phyloP scores from a whole-genome alignment of 2,329 filamentous ascomycete genomes.

The Clonostachys chloroleuca region DNA sequence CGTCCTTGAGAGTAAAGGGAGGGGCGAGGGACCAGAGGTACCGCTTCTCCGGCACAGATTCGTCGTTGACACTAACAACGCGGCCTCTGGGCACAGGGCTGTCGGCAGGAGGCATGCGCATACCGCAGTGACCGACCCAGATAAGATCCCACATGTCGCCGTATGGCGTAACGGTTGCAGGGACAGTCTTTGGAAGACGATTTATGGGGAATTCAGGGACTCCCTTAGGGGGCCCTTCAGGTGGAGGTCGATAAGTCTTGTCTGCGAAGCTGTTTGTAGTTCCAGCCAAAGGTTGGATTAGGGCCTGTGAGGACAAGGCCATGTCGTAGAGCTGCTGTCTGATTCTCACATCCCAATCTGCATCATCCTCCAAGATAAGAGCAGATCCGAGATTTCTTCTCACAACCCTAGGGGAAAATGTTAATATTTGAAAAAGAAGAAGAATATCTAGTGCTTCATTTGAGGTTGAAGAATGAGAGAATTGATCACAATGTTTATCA shows the following conservation, averaged over 20 bases:
- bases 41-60: constrained; percentile 23
- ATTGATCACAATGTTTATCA: background rate
- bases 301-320: constrained; percentile 25
- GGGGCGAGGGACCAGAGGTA: constrained; percentile 25
- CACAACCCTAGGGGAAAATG: constrained; percentile 24
- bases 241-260: constrained; percentile 12
- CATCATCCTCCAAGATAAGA: constrained; percentile 51
- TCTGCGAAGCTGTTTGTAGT: constrained; percentile 10
- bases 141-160: constrained; percentile 48
- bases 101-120: constrained; percentile 16
- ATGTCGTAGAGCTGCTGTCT: constrained; percentile 39
- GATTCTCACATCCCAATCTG: constrained; percentile 51
- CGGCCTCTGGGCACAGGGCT: constrained; percentile 17
- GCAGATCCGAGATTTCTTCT: constrained; percentile 38
- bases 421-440: no score
- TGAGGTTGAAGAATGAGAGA: background rate
- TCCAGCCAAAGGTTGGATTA: constrained; percentile 20
- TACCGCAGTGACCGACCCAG: constrained; percentile 45
- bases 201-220: constrained; percentile 11
- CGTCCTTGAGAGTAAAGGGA: constrained; percentile 23
- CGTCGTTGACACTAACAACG: constrained; percentile 22
- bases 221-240: background rate
- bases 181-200: constrained; percentile 7
- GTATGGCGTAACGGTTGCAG: constrained; percentile 29
- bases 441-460: background rate